Evolutionary conservation across 768 basidiomycete species (phyloP), one percentile per base, ranked within the genome.

Genomic region (Pleurotus tuoliensis): DNA sequence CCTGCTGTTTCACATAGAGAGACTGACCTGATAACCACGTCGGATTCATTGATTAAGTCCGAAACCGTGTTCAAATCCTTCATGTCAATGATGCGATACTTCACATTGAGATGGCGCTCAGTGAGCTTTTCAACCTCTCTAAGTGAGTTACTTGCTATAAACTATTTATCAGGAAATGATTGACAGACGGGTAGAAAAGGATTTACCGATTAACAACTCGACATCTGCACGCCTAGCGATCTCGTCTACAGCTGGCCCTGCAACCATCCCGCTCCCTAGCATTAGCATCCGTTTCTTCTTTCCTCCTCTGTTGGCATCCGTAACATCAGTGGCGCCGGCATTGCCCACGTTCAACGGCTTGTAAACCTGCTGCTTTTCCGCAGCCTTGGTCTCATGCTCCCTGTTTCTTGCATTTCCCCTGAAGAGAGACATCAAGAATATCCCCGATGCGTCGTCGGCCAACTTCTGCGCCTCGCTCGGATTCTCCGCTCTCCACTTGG

Each of bases 221-320:
- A 94, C 72, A 60, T 92, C 88, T 0, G 65, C 61, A 55, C 84
- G 73, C 60, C 76, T 76, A 43, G 82, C 81, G 48, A 97, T 78
- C 64, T 88, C 81, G 51, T 89, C 82, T 3, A 93, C 86, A 0
- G 91, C 90, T 13, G 95, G 95, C 2, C 87, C 88, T 4, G 94
- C 92, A 16, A 98, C 95, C 86, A 97, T 93, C n/a, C 95, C 95
- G 55, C 90, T 93, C 6, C 95, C 95, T 2, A 98, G 78, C 64
- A 97, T 75, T 34, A 98, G 69, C 0, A 94, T 80, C 63, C 78
- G 82, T 73, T 87, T 87, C 71, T 82, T 84, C 62, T 57, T 71
- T 53, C 48, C 25, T 2, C 41, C 16, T 12, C 20, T 39, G 3
- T 43, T 12, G 18, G 46, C 47, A 22, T 48, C 27, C 34, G 48